These are phyloP conservation scores for Ricinus communis DNA, from an alignment of 345 rosid genomes.

Conservation along the genomic window DNA sequence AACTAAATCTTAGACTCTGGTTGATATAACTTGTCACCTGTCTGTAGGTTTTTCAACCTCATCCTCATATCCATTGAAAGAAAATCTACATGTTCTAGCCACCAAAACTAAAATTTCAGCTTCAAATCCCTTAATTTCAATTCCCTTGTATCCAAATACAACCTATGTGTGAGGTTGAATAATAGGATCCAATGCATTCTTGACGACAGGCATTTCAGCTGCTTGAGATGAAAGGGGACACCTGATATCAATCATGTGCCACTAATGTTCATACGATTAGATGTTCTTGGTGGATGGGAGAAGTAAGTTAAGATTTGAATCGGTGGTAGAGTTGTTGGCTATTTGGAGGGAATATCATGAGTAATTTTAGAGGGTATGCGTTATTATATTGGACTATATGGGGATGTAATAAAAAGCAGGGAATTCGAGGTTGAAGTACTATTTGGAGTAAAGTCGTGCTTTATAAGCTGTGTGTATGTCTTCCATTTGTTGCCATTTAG, in stretches of 20 bases:
- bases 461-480: not conserved
- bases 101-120: no score
- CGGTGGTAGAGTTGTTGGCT: not conserved
- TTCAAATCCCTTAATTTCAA: not conserved
- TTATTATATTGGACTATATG: constrained; percentile 1
- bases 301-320: not conserved
- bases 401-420: not conserved
- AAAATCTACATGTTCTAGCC: no score
- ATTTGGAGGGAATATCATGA: not conserved
- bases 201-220: not conserved
- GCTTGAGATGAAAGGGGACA: not conserved
- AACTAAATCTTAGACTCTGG: not conserved
- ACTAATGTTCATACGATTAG: not conserved
- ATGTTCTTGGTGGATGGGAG: not conserved
- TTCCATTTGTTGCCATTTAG: not conserved
- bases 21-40: no score
- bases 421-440: constrained; percentile 1
- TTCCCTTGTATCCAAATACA: not conserved
- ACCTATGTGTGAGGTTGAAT: not conserved
- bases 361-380: not conserved
- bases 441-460: not conserved
- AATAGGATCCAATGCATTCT: not conserved
- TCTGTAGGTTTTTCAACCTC: not conserved
- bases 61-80: not conserved
- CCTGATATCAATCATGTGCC: not conserved